Evolutionary conservation across 495 filamentous ascomycete genomes (phyloP).

Genomic region (Xylona heveae): DNA sequence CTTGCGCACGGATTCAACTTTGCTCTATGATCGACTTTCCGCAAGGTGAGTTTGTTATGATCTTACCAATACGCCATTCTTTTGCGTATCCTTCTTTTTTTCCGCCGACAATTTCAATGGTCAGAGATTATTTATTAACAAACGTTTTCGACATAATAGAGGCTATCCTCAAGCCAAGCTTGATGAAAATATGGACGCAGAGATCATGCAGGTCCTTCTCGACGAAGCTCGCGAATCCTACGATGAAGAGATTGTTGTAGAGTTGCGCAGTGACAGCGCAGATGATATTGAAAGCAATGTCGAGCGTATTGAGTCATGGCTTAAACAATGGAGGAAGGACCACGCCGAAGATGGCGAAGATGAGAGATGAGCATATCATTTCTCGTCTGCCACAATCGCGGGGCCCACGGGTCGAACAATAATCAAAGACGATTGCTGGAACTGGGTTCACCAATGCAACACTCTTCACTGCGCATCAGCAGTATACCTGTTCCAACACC

Average conservation of each 20-base stretch:
- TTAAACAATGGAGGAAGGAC: slow-evolving; percentile 63
- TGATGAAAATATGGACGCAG: slow-evolving; percentile 87
- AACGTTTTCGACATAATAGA: slow-evolving; percentile 15
- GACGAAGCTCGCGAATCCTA: slow-evolving; percentile 81
- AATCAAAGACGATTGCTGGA: too few relatives aligned
- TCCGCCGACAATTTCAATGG: background rate
- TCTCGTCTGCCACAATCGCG: too few relatives aligned
- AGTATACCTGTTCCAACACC: too few relatives aligned
- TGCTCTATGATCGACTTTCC: slow-evolving; percentile 69
- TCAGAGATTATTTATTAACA: slow-evolving; percentile 1
- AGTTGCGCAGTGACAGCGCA: slow-evolving; percentile 59
- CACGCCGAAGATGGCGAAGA: too few relatives aligned
- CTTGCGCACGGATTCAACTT: slow-evolving; percentile 51
- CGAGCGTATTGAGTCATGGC: slow-evolving; percentile 62
- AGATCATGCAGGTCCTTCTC: slow-evolving; percentile 89
- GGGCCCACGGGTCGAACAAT: too few relatives aligned
- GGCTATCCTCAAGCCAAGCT: slow-evolving; percentile 70
- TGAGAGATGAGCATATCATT: too few relatives aligned
- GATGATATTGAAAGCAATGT: slow-evolving; percentile 79
- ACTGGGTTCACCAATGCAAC: too few relatives aligned
- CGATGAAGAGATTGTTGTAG: slow-evolving; percentile 74
- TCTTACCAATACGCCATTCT: background rate
- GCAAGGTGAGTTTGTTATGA: slow-evolving; percentile 27
- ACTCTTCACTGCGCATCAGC: too few relatives aligned
- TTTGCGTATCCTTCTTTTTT: background rate